A percentile compares a stretch with the other conserved stretches of the same genome.
These are phyloP conservation scores for Salvia splendens DNA, from an alignment of 257 asterid species.

Conservation along the genomic window DNA sequence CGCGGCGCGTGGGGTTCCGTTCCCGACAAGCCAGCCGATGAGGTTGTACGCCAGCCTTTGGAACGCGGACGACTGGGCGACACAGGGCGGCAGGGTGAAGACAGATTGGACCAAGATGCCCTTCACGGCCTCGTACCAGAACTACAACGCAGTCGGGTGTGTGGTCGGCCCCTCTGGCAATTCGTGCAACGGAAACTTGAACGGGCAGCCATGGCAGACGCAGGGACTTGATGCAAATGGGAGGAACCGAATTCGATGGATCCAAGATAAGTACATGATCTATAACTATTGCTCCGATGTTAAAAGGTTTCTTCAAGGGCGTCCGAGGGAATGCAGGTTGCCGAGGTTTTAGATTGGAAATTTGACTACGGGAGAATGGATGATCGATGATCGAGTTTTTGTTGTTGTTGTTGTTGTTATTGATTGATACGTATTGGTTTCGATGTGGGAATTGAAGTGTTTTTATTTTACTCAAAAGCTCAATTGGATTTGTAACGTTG, in stretches of 20 bases:
- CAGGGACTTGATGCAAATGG: constrained; percentile 48
- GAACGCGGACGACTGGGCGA: constrained; percentile 75
- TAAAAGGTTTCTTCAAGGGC: constrained; percentile 45
- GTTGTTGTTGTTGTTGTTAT: no score
- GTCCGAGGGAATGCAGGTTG: constrained; percentile 46
- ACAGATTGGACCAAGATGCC: constrained; percentile 68
- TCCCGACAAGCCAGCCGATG: constrained; percentile 59
- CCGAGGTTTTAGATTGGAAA: constrained; percentile 34
- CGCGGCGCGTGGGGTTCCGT: constrained; percentile 43
- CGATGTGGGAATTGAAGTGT: background rate
- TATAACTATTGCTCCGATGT: constrained; percentile 48
- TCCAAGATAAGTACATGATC: constrained; percentile 43
- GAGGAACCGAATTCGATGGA: constrained; percentile 43
- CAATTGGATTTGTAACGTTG: background rate
- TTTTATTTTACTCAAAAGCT: background rate
- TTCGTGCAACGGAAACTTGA: constrained; percentile 30
- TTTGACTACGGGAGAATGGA: background rate
- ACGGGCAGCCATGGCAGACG: constrained; percentile 46
- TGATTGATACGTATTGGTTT: no score
- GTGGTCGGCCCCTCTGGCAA: constrained; percentile 23
- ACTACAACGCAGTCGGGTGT: constrained; percentile 43
- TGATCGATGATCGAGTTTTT: background rate
- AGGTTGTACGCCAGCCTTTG: constrained; percentile 54
- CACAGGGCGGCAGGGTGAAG: constrained; percentile 69
- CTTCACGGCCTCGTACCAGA: constrained; percentile 44